Evolutionary conservation across 140 eudicot genomes (phyloP).

Genomic region (Anethum foeniculum): DNA sequence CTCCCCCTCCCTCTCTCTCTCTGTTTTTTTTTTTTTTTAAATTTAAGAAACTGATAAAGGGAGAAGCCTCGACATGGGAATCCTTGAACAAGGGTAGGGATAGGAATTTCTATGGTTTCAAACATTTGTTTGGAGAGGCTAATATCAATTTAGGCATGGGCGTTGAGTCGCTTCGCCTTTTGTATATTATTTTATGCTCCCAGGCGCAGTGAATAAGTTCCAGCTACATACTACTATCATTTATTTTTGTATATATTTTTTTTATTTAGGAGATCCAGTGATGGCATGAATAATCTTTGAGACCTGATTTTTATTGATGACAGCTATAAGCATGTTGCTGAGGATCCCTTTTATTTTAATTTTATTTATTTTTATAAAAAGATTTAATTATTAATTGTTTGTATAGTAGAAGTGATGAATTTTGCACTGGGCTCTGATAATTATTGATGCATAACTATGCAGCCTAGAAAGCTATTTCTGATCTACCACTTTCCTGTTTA

Average conservation of each 20-base stretch:
- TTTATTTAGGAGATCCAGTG: neutral
- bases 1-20: neutral
- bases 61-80: neutral
- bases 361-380: neutral
- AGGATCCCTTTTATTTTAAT: neutral
- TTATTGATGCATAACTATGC: neutral
- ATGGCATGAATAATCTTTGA: constrained; percentile 8
- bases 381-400: neutral
- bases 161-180: constrained; percentile 13
- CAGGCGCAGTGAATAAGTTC: constrained; percentile 11
- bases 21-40: too few relatives aligned
- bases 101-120: neutral
- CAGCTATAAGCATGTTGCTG: constrained; percentile 8
- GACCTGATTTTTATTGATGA: constrained; percentile 2
- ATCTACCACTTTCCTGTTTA: neutral
- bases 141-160: neutral
- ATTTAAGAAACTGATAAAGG: too few relatives aligned
- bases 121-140: neutral
- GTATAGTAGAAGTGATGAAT: neutral
- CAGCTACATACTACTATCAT: neutral
- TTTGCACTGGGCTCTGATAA: constrained; percentile 9
- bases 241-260: neutral
- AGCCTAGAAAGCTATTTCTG: constrained; percentile 12
- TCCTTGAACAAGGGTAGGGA: constrained; percentile 4
- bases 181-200: neutral